A percentile compares a stretch with the other conserved stretches of the same genome.
Conservation (phyloP, 2,329 filamentous ascomycete species). For the Penicillium janthinellum region DNA sequence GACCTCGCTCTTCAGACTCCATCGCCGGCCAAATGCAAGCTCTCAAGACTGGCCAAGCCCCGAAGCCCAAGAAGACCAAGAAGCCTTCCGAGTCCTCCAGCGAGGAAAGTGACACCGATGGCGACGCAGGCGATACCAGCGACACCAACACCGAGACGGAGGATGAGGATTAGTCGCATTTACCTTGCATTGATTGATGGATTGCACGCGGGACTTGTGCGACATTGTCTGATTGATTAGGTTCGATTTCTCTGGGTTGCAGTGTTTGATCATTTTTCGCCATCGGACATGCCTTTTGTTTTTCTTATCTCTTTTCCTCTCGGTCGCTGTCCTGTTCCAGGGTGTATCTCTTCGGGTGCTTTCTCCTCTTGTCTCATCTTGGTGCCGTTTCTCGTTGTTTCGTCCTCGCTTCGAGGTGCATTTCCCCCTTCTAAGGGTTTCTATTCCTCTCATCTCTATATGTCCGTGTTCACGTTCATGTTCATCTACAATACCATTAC, state of each 20-base stretch:
- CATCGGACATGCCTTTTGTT: background rate
- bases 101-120: constrained; percentile 68
- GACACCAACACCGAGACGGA: constrained; percentile 73
- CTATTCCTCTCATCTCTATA: constrained; percentile 3
- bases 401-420: background rate
- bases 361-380: constrained; percentile 1
- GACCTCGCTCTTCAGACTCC: constrained; percentile 61
- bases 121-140: constrained; percentile 60
- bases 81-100: constrained; percentile 59
- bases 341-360: constrained; percentile 19
- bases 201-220: constrained; percentile 25
- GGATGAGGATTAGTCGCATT: constrained; percentile 62
- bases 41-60: constrained; percentile 68
- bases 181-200: constrained; percentile 23
- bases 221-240: constrained; percentile 16
- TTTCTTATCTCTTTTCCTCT: constrained; percentile 5
- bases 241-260: constrained; percentile 7
- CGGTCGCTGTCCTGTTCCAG: constrained; percentile 11
- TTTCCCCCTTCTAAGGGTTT: constrained; percentile 1
- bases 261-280: constrained; percentile 1
- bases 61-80: constrained; percentile 60
- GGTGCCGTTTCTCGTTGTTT: background rate
- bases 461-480: constrained; percentile 1
- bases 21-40: constrained; percentile 88
- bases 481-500: constrained; percentile 4